phyloP scores from a whole-genome alignment of 2,329 filamentous ascomycete genomes.

The Zymoseptoria tritici region DNA sequence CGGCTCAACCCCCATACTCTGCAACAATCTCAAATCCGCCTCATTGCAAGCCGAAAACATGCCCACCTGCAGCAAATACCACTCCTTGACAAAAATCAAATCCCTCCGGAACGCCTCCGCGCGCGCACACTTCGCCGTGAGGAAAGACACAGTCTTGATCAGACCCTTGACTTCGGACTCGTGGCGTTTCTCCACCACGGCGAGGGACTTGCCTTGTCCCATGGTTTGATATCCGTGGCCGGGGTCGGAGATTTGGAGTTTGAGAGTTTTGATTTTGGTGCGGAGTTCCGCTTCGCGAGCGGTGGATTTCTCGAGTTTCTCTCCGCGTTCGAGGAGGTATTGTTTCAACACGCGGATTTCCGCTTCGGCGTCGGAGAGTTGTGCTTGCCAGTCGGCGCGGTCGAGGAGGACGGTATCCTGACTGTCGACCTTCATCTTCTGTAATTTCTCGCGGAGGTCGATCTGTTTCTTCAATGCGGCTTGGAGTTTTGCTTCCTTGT shows the following conservation, averaged over 20 bases:
- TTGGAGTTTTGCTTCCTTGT: constrained; percentile 36
- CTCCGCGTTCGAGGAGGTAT: constrained; percentile 28
- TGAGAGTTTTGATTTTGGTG: constrained; percentile 24
- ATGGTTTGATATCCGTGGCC: constrained; percentile 4
- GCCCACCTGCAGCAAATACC: constrained; percentile 69
- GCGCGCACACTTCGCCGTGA: constrained; percentile 71
- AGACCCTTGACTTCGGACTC: constrained; percentile 72
- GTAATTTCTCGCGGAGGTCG: constrained; percentile 29
- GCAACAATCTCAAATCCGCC: constrained; percentile 77
- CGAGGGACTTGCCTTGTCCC: constrained; percentile 42
- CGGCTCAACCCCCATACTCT: constrained; percentile 66
- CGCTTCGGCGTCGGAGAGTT: constrained; percentile 32
- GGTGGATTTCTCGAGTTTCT: constrained; percentile 22
- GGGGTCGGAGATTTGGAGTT: constrained; percentile 1
- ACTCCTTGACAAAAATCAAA: constrained; percentile 79
- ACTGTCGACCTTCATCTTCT: constrained; percentile 22
- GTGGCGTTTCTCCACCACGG: constrained; percentile 62
- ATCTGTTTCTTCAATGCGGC: constrained; percentile 35
- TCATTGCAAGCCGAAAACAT: constrained; percentile 89
- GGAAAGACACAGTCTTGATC: constrained; percentile 82
- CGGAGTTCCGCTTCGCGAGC: constrained; percentile 32
- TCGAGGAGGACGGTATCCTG: constrained; percentile 27
- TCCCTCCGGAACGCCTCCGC: constrained; percentile 75
- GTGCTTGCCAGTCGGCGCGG: constrained; percentile 32
- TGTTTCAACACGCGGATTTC: constrained; percentile 35